Evolutionary conservation across 441 rosid species (phyloP), one percentile per base, ranked within the genome.

Genomic region (Pelargonium citronellum): DNA sequence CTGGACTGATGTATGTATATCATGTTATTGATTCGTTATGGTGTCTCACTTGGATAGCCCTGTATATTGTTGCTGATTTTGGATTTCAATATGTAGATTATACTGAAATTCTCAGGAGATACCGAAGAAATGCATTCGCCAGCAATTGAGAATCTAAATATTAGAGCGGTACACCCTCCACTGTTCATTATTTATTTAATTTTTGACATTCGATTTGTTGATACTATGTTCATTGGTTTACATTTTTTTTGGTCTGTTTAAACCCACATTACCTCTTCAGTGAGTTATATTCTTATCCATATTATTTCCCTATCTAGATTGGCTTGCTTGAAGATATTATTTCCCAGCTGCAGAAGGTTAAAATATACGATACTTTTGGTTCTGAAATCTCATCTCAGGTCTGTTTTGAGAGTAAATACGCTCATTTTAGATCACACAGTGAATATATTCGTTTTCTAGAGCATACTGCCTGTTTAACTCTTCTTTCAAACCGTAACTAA

Each of bases 351-450:
- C 84, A 82, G 85, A 88, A 78, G 78, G 82, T 77, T 71, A 83
- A 83, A 79, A 67, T 70, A 55, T 83, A 81, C 70, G 85, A 79
- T 83, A 74, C 69, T 75, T 80, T 89, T 68, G 77, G 85, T 77
- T 83, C 83, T 69, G 86, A 83, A 80, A 81, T 93, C 79, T 81
- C 73, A 64, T 78, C 87, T 74, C 90, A 86, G 97, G 97, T 93
- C 53, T 39, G 84, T 39, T 71, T 37, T 65, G 46, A 74, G 68
- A 78, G 69, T 58, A 24, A 75, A 51, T 5, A 39, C 7, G 43
- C 2, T 39, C 43, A 39, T 39, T 39, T 39, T 39, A 39, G 43
- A 39, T 6, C 43, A 39, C 43, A 39, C 43, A 39, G 43, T 39
- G 17, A n/a, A n/a, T 20, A 51, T 51, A 51, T 67, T 66, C 17